A percentile compares a stretch with the other conserved stretches of the same genome.
phyloP scores from a whole-genome alignment of 352 stramenopile genomes.

The Nothophytophthora sp. region DNA sequence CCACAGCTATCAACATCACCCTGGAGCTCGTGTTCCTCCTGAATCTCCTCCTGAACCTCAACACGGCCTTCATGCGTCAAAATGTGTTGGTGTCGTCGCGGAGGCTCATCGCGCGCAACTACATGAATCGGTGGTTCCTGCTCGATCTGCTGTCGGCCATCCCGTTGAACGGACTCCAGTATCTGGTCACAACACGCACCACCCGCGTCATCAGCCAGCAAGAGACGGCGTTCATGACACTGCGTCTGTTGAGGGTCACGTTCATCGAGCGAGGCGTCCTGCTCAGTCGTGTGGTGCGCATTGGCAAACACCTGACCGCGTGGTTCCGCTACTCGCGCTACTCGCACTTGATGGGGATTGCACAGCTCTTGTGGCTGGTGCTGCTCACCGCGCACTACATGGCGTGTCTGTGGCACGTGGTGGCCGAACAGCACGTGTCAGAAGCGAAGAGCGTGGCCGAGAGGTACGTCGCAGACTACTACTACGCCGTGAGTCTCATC shows the following conservation, averaged over 20 bases:
- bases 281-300: slow-evolving; percentile 11
- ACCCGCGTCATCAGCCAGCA: neutral
- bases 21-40: slow-evolving; percentile 8
- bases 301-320: slow-evolving; percentile 22
- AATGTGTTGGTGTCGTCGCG: slow-evolving; percentile 12
- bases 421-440: neutral
- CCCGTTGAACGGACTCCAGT: neutral
- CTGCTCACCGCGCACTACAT: slow-evolving; percentile 47
- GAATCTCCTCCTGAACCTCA: slow-evolving; percentile 18
- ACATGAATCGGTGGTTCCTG: slow-evolving; percentile 6
- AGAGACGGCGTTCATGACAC: slow-evolving; percentile 14
- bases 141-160: slow-evolving; percentile 14
- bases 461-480: slow-evolving; percentile 39
- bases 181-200: slow-evolving; percentile 4
- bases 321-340: slow-evolving; percentile 29
- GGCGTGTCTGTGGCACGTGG: slow-evolving; percentile 42
- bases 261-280: slow-evolving; percentile 14
- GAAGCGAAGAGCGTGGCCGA: neutral
- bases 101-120: slow-evolving; percentile 7
- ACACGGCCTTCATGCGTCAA: slow-evolving; percentile 12
- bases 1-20: neutral
- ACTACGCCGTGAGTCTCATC: slow-evolving; percentile 35
- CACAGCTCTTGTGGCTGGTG: slow-evolving; percentile 32
- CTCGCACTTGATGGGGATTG: slow-evolving; percentile 32
- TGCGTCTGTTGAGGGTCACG: slow-evolving; percentile 6